Evolutionary conservation across 2,329 filamentous ascomycete species (phyloP).

Genomic region (Graphiopsis chlorocephala): DNA sequence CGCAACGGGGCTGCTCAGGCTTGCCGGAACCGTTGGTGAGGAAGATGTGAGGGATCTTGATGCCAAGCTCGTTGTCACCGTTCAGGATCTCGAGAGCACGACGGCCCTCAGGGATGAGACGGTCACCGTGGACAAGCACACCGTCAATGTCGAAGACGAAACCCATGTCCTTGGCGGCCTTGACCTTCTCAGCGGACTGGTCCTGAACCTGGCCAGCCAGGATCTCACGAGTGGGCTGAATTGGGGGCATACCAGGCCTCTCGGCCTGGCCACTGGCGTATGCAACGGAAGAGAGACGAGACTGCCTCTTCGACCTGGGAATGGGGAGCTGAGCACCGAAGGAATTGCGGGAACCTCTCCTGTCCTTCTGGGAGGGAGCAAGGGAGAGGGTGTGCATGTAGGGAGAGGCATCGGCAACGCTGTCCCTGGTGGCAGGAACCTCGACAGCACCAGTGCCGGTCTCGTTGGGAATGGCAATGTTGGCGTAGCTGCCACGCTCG

Average conservation of each 20-base stretch:
- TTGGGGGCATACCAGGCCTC: constrained; percentile 57
- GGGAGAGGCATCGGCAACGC: constrained; percentile 64
- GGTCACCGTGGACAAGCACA: constrained; percentile 70
- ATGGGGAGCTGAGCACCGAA: constrained; percentile 72
- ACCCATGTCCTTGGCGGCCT: constrained; percentile 72
- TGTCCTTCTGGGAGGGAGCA: constrained; percentile 64
- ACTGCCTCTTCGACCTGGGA: constrained; percentile 66
- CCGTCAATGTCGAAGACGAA: constrained; percentile 79
- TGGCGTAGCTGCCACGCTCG: constrained; percentile 33
- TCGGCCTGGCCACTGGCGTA: constrained; percentile 46
- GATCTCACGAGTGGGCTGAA: constrained; percentile 64
- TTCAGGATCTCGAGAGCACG: constrained; percentile 68
- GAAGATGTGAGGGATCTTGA: constrained; percentile 74
- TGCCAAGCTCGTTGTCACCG: constrained; percentile 72
- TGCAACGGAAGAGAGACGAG: constrained; percentile 63
- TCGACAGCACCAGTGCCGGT: constrained; percentile 57
- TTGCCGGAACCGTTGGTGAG: constrained; percentile 73
- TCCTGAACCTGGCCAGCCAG: constrained; percentile 69
- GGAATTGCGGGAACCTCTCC: constrained; percentile 70
- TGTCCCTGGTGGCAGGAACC: constrained; percentile 65
- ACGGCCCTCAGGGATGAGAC: constrained; percentile 65
- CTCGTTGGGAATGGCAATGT: constrained; percentile 46
- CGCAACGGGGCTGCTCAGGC: constrained; percentile 62
- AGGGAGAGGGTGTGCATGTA: constrained; percentile 73
- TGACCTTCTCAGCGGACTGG: constrained; percentile 63